Conservation (phyloP, 192 early-diverging fungal genomes). For the Backusella sp. region DNA sequence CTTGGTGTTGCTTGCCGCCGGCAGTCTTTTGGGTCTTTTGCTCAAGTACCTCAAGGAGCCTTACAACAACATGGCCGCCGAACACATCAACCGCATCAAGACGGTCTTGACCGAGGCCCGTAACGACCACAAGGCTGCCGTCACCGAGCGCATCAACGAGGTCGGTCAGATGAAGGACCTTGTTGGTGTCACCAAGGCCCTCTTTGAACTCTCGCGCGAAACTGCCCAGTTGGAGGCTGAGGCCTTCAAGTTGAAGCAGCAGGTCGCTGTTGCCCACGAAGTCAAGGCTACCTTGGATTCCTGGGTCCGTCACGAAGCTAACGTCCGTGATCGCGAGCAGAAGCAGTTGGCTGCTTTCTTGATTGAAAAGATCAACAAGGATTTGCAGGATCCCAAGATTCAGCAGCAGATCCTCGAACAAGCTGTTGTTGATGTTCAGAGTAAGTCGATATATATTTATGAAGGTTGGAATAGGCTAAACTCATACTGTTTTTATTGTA, state of each 20-base stretch:
- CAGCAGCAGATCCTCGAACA: conserved; percentile 59
- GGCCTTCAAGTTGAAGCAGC: conserved; percentile 95
- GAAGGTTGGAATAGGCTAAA: no score
- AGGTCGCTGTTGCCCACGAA: conserved; percentile 74
- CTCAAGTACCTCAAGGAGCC: conserved; percentile 82
- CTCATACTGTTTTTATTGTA: not conserved
- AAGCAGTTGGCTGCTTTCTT: conserved; percentile 80
- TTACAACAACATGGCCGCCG: conserved; percentile 73
- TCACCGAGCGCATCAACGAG: conserved; percentile 85
- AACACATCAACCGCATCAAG: conserved; percentile 72
- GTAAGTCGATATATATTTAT: conserved; percentile 19
- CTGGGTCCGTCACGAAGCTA: conserved; percentile 96
- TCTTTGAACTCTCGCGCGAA: conserved; percentile 95
- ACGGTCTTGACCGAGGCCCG: conserved; percentile 82
- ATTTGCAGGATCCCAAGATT: conserved; percentile 68
- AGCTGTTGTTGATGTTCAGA: conserved; percentile 58
- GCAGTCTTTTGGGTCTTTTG: conserved; percentile 75
- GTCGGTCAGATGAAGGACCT: conserved; percentile 92
- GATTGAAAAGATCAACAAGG: conserved; percentile 76
- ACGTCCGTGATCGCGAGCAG: conserved; percentile 92
- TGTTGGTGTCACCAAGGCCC: conserved; percentile 88
- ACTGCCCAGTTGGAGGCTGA: conserved; percentile 93
- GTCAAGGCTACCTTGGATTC: conserved; percentile 89
- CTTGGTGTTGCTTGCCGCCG: conserved; percentile 77
- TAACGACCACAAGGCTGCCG: conserved; percentile 88